Evolutionary conservation across 208 protist species (phyloP).

Genomic region (Acanthamoeba quina): DNA sequence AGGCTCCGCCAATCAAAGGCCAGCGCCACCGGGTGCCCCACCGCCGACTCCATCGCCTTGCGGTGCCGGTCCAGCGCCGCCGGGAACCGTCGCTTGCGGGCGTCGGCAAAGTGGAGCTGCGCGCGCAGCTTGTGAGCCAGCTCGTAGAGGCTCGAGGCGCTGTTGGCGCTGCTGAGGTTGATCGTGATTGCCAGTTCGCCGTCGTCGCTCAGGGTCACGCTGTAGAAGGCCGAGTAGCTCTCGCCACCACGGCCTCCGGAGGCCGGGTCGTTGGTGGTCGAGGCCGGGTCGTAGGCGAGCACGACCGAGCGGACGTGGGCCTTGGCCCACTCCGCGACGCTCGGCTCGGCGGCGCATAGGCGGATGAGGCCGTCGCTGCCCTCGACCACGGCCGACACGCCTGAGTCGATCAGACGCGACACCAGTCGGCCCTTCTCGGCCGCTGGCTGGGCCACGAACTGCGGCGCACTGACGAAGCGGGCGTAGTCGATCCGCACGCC

Average conservation of each 20-base stretch:
- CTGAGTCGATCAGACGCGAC: neutral
- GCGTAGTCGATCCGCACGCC: neutral
- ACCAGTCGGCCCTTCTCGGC: neutral
- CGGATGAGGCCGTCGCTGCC: neutral
- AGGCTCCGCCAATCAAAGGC: neutral
- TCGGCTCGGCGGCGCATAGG: neutral
- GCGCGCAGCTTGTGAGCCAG: neutral
- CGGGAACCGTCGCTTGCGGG: neutral
- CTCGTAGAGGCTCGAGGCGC: too few species aligned
- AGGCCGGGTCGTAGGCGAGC: too few species aligned
- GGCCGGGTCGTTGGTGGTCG: too few species aligned
- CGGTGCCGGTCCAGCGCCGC: neutral
- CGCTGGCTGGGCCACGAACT: neutral
- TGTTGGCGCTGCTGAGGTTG: too few species aligned
- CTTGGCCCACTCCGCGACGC: neutral
- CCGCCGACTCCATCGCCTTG: neutral
- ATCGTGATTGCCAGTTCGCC: too few species aligned
- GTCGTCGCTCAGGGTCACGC: too few species aligned
- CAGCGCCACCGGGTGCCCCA: neutral
- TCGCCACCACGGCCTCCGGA: too few species aligned
- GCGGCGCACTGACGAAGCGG: neutral
- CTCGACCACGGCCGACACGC: neutral
- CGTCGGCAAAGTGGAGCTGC: constrained; percentile 8
- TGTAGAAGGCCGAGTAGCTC: too few species aligned
- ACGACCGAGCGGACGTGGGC: too few species aligned